These are phyloP conservation scores for Stephania yunnanensis DNA, from an alignment of 164 flowering plant genomes.

Conservation along the genomic window DNA sequence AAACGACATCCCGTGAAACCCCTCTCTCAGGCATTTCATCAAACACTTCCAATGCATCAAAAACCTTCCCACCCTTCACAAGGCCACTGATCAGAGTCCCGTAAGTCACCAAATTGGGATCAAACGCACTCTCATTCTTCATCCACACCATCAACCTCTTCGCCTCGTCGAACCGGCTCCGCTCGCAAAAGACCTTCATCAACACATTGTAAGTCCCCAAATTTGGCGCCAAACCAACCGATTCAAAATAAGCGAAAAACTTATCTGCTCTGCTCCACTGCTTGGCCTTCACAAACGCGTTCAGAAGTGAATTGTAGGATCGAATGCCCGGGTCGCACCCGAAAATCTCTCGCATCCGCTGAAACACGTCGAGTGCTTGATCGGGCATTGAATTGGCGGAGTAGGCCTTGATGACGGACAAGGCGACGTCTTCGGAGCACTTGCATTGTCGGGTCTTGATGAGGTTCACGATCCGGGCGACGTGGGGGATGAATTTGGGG, in stretches of 20 bases:
- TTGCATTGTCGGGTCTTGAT: slow-evolving; percentile 40
- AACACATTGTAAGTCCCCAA: slow-evolving; percentile 65
- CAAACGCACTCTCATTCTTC: slow-evolving; percentile 31
- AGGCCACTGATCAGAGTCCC: slow-evolving; percentile 47
- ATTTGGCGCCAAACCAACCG: slow-evolving; percentile 48
- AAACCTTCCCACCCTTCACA: slow-evolving; percentile 34
- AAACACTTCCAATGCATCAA: slow-evolving; percentile 57
- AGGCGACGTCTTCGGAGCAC: slow-evolving; percentile 66
- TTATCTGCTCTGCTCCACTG: slow-evolving; percentile 57
- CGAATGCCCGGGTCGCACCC: slow-evolving; percentile 65
- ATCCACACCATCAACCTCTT: slow-evolving; percentile 44
- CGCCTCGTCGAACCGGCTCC: slow-evolving; percentile 42
- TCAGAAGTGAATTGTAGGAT: slow-evolving; percentile 59
- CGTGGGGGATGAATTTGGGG: slow-evolving; percentile 32
- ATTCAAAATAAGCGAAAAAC: slow-evolving; percentile 45
- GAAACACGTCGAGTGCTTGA: slow-evolving; percentile 50
- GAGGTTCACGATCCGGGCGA: slow-evolving; percentile 40
- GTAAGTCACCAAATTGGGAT: slow-evolving; percentile 49
- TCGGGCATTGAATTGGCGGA: slow-evolving; percentile 45
- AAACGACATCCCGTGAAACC: slow-evolving; percentile 55
- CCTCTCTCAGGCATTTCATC: slow-evolving; percentile 76
- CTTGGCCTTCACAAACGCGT: slow-evolving; percentile 47
- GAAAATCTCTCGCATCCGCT: slow-evolving; percentile 48
- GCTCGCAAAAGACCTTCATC: slow-evolving; percentile 57
- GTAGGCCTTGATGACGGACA: slow-evolving; percentile 52